phyloP scores from a whole-genome alignment of 148 eudicot genomes.

The Beta vulgaris region DNA sequence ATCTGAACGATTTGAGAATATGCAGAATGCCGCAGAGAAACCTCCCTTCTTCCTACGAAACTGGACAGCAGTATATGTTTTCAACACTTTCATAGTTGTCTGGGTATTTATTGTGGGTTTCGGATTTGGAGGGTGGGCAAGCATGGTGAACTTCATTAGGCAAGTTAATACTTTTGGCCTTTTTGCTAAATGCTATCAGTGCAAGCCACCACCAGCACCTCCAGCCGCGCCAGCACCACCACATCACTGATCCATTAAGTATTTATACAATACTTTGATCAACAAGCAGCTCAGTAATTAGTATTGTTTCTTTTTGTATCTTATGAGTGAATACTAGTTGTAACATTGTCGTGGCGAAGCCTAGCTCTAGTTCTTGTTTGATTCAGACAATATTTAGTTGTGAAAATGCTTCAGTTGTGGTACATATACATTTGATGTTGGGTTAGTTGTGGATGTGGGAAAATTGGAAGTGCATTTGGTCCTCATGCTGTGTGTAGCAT shows the following conservation, averaged over 20 bases:
- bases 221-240: conserved; percentile 20
- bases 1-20: background rate
- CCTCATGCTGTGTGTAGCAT: background rate
- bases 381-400: conserved; percentile 1
- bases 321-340: conserved; percentile 8
- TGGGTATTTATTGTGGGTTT: conserved; percentile 62
- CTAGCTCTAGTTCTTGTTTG: conserved; percentile 15
- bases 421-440: background rate
- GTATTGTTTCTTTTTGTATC: background rate
- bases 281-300: background rate
- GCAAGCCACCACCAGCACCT: conserved; percentile 30
- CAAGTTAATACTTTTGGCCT: conserved; percentile 63
- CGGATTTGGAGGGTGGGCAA: conserved; percentile 74
- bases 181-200: conserved; percentile 61
- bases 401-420: conserved; percentile 2
- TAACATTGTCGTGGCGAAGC: conserved; percentile 18
- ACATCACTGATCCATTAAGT: conserved; percentile 16
- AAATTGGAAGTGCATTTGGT: background rate
- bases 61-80: conserved; percentile 48
- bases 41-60: conserved; percentile 51
- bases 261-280: background rate
- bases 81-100: conserved; percentile 48
- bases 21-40: conserved; percentile 70
- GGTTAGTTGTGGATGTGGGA: background rate
- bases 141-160: conserved; percentile 49